Evolutionary conservation across 768 basidiomycete genomes (phyloP), one percentile per base, ranked within the genome.

Genomic region (Tylopilus vinaceipallidus): DNA sequence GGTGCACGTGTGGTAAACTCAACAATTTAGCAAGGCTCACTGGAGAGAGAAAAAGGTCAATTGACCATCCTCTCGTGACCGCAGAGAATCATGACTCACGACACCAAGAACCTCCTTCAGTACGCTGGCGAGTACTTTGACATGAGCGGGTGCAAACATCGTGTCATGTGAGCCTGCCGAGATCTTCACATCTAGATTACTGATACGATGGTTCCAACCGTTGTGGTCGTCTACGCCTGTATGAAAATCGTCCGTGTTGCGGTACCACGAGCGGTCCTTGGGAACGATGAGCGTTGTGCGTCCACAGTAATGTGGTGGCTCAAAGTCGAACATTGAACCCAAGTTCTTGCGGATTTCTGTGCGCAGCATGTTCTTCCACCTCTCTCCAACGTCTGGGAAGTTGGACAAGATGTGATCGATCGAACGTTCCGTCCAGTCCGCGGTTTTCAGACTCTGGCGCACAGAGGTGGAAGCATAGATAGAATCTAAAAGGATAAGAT

Each of bases 241-340:
- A 26, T 66, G 66, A 41, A 63, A 63, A 48, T 63, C 62, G 26
- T 59, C 64, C 16, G 61, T 58, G 14, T 58, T 36, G 32, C 65
- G 61, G 53, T 65, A 66, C 65, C 65, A 66, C 24, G 60, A 66
- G 23, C 65, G 66, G 23, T 67, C 65, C 20, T 64, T 67, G 12
- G 65, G 65, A 36, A 67, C 63, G 8, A 67, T 33, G 32, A 66
- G 56, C 9, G 56, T 66, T 10, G 65, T 39, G 20, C 47, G 56
- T 6, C 62, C 60, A 3, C 54, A 50, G 33, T 65, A 66, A 37
- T 55, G 50, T 6, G 55, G 61, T 19, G 66, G 61, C 36, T 66
- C 63, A 20, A 61, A 66, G 45, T 65, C 66, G 47, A 67, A 66
- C 66, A 66, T 66, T 5, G 57, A 64, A 8, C 67, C 65, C 52